Evolutionary conservation across 2,329 filamentous ascomycete genomes (phyloP).

Genomic region (Fusarium azukiicola): DNA sequence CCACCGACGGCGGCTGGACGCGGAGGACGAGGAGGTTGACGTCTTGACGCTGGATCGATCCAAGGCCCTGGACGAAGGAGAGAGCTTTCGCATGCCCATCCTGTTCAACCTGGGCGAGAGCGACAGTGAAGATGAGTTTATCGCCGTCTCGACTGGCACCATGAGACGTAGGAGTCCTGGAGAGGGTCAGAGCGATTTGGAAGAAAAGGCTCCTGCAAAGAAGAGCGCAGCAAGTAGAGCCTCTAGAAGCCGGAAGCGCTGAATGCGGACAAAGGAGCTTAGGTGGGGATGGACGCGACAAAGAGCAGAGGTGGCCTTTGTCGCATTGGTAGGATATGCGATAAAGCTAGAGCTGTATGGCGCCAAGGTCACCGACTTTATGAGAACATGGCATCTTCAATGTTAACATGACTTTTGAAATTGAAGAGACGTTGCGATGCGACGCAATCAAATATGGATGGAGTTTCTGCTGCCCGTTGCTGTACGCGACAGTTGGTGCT

Average conservation of each 20-base stretch:
- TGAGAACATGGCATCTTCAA: constrained; percentile 22
- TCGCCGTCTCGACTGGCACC: constrained; percentile 86
- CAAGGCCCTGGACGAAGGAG: constrained; percentile 79
- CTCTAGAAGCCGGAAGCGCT: constrained; percentile 64
- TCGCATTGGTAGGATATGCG: background rate
- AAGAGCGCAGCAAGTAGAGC: constrained; percentile 62
- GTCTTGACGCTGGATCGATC: constrained; percentile 88
- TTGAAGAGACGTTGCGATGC: constrained; percentile 25
- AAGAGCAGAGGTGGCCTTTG: constrained; percentile 47
- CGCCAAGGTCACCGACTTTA: constrained; percentile 32
- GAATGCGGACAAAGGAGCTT: constrained; percentile 31
- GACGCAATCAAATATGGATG: constrained; percentile 36
- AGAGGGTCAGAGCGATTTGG: constrained; percentile 81
- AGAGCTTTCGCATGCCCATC: constrained; percentile 94
- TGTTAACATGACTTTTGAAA: constrained; percentile 32
- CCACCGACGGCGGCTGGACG: constrained; percentile 92
- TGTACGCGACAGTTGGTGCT: constrained; percentile 19
- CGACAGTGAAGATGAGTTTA: constrained; percentile 95
- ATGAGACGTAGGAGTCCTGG: constrained; percentile 93
- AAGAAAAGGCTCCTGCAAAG: constrained; percentile 65
- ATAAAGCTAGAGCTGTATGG: constrained; percentile 39
- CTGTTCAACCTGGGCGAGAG: constrained; percentile 96
- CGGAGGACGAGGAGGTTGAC: constrained; percentile 96
- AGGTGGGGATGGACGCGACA: constrained; percentile 17
- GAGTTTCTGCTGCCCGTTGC: constrained; percentile 28